Base-by-base conservation (phyloP, 2,329 filamentous ascomycete genomes). In the Pezicula neosporulosa region DNA sequence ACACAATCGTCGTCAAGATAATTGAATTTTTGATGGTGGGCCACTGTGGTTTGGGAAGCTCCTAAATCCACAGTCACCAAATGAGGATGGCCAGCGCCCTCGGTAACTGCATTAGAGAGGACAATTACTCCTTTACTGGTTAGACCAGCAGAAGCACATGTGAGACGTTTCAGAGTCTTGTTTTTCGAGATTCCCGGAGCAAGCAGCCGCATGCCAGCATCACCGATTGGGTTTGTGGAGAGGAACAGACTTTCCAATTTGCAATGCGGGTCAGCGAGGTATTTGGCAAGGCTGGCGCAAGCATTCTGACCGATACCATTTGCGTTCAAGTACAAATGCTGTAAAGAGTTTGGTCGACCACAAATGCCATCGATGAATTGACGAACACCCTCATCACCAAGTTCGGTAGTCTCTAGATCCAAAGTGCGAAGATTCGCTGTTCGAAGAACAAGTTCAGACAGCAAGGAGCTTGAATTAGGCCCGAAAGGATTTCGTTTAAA, bases 401-500 rank as follows among this genome's bases (percentile, higher is more conserved):
- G 66, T 60, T 78, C 70, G 3, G 76, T 78, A 59, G 79, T 75
- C 55, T 80, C 77, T n/a, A 80, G 65, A 59, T 80, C 76, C 30
- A 81, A 63, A 30, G 77, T 78, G 21, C 73, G 69, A 36, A 80
- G 63, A 33, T 71, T 71, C 27, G 65, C 63, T 3, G 70, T 68
- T 30, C 69, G 52, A 0, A 72, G 73, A 52, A 79, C 70, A 35
- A 80, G 67, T 4, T 70, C 67, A 53, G 69, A 74, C 13, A 80
- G 50, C 45, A 76, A 66, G 42, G 62, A 56, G 4, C 70, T 71
- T 16, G 71, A 66, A 5, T 59, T 59, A 2, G 71, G 53, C 0
- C 70, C 69, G 24, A 81, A 68, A 2, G 78, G 77, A 60, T 81
- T 81, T 12, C 77, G 72, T 61, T 80, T 80, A 49, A 81, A 63